Conservation (phyloP, 208 protist genomes). For the Leishmania mexicana region DNA sequence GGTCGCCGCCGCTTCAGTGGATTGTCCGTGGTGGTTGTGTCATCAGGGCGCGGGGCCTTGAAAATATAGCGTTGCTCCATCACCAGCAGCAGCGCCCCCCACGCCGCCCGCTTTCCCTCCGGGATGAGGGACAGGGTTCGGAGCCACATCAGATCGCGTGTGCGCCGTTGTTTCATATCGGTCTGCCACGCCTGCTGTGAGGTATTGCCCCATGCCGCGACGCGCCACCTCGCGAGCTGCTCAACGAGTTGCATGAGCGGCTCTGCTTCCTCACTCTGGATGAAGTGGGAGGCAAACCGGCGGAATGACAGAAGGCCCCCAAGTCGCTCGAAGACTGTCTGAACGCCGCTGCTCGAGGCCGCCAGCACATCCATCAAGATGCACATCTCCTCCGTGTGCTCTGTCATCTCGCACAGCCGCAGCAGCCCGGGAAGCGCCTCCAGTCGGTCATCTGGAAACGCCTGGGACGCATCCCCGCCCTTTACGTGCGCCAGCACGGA, state of each 20-base stretch:
- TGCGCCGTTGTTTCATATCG: constrained; percentile 44
- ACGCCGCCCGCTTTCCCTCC: constrained; percentile 42
- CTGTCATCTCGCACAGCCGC: constrained; percentile 72
- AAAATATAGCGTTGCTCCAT: constrained; percentile 81
- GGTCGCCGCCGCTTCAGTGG: constrained; percentile 38
- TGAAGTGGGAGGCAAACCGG: constrained; percentile 53
- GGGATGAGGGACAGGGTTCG: constrained; percentile 55
- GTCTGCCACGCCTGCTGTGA: constrained; percentile 77
- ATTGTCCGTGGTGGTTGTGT: constrained; percentile 4
- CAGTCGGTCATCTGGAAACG: constrained; percentile 67
- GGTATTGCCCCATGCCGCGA: constrained; percentile 49
- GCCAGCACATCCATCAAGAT: constrained; percentile 61
- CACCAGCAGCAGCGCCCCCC: constrained; percentile 52
- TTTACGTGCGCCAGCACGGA: constrained; percentile 67
- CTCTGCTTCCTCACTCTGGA: constrained; percentile 30
- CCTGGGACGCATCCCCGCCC: constrained; percentile 40
- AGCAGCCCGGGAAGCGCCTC: constrained; percentile 61
- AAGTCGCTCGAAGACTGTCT: constrained; percentile 64
- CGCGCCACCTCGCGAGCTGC: constrained; percentile 51
- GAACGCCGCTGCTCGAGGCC: constrained; percentile 55
- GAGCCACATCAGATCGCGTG: constrained; percentile 67
- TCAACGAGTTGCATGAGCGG: constrained; percentile 64
- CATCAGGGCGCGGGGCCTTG: constrained; percentile 33
- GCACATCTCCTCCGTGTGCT: constrained; percentile 57
- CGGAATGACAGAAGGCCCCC: constrained; percentile 73